A percentile compares a stretch with the other conserved stretches of the same genome.
Conservation (phyloP, 78 protist genomes). For the Dictyostelium purpureum region DNA sequence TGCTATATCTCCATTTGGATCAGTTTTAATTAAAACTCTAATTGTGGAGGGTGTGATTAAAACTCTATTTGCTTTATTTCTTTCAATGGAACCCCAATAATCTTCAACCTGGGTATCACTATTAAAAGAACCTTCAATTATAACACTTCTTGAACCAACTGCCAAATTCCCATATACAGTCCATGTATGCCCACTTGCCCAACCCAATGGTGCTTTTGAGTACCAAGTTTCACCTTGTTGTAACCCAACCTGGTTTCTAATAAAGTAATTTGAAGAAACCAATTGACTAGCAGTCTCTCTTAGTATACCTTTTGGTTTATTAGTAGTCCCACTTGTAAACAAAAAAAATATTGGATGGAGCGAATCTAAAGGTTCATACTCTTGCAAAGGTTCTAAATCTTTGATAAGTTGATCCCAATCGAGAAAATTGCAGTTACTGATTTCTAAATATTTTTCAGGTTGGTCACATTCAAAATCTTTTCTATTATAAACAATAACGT, state of each 20-base stretch:
- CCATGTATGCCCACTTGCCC: too few species aligned
- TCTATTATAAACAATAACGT: background rate
- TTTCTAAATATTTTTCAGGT: background rate
- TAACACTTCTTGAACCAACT: too few species aligned
- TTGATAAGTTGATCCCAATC: constrained; percentile 34
- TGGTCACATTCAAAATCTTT: background rate
- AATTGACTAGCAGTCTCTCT: constrained; percentile 56
- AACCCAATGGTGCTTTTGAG: too few species aligned
- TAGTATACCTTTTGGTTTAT: constrained; percentile 63
- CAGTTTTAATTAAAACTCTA: constrained; percentile 41
- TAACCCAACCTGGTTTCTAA: background rate
- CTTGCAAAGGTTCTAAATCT: background rate
- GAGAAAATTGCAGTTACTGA: background rate
- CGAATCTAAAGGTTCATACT: constrained; percentile 61
- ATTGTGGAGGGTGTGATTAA: constrained; percentile 79
- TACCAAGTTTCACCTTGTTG: too few species aligned
- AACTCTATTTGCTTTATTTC: constrained; percentile 19
- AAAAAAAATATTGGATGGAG: constrained; percentile 88
- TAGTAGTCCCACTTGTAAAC: constrained; percentile 93
- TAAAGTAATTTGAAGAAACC: constrained; percentile 18
- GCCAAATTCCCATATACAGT: too few species aligned
- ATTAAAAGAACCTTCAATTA: too few species aligned
- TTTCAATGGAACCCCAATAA: too few species aligned
- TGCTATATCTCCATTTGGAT: constrained; percentile 26
- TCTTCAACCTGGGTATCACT: too few species aligned